These are phyloP conservation scores for Saccharomyces hybrid DNA, from an alignment of 1,139 yeast species.

Conservation along the genomic window DNA sequence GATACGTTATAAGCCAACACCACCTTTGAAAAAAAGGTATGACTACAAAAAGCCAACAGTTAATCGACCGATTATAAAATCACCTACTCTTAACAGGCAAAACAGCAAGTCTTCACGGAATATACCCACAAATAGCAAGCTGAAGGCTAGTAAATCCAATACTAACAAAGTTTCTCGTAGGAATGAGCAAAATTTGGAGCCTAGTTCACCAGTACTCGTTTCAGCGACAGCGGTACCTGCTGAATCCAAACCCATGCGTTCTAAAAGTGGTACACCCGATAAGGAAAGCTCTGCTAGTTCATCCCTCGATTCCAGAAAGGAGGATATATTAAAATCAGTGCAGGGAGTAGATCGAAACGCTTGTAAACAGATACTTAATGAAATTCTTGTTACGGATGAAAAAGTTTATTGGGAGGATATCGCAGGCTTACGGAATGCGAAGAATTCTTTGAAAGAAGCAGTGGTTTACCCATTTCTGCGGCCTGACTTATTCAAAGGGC, in stretches of 20 bases:
- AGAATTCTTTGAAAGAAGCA: conserved; percentile 53
- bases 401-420: conserved; percentile 58
- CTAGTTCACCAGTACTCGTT: conserved; percentile 4
- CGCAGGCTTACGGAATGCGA: conserved; percentile 52
- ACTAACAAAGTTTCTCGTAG: not conserved
- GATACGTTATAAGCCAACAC: not conserved
- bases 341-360: conserved; percentile 41
- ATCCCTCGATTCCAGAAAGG: conserved; percentile 3
- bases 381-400: conserved; percentile 52
- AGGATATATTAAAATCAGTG: conserved; percentile 15
- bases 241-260: not conserved
- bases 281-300: not conserved
- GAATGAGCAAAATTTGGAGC: conserved; percentile 2
- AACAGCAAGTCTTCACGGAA: not conserved
- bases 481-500: conserved; percentile 54
- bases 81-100: conserved; percentile 9
- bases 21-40: conserved; percentile 9
- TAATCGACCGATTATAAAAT: conserved; percentile 18
- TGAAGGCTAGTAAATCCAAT: conserved; percentile 2
- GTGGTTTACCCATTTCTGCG: conserved; percentile 60
- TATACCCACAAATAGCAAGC: not conserved
- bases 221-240: not conserved
- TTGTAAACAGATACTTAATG: conserved; percentile 38
- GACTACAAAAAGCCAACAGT: conserved; percentile 21
- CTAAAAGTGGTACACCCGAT: conserved; percentile 1